Conservation (phyloP, 177 flowering plant genomes). For the Vitis hybrid region DNA sequence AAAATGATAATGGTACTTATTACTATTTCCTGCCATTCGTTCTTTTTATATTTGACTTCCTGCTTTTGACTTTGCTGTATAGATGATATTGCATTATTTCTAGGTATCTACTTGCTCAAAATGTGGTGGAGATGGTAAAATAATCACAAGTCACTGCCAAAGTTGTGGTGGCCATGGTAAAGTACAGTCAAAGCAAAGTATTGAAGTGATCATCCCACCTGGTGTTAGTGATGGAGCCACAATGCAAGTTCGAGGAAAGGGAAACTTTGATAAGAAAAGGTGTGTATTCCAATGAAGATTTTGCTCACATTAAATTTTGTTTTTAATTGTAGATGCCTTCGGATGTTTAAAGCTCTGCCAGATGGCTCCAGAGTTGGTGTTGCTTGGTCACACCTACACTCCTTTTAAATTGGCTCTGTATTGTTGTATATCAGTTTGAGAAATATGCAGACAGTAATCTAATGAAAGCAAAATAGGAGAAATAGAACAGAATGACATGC, state of each 20-base stretch:
- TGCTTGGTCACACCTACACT: neutral
- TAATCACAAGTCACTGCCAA: conserved; percentile 64
- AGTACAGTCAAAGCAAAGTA: conserved; percentile 40
- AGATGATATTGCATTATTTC: conserved; percentile 15
- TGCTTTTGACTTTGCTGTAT: conserved; percentile 6
- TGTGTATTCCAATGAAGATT: conserved; percentile 10
- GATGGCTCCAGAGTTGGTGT: neutral
- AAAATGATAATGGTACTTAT: too few species aligned
- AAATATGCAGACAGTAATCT: neutral
- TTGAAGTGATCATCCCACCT: conserved; percentile 71
- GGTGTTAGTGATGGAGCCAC: conserved; percentile 79
- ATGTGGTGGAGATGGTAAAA: conserved; percentile 78
- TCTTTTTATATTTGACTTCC: neutral
- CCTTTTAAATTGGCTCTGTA: neutral
- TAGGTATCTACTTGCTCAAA: conserved; percentile 82
- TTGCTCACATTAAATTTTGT: neutral
- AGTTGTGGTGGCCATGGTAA: conserved; percentile 69
- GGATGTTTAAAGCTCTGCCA: neutral
- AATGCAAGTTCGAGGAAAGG: conserved; percentile 78
- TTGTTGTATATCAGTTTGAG: neutral
- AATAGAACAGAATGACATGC: neutral
- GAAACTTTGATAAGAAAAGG: conserved; percentile 75
- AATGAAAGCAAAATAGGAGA: neutral
- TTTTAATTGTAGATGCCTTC: conserved; percentile 1
- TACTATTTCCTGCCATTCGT: neutral